Evolutionary conservation across 768 basidiomycete species (phyloP).

Genomic region (Cubamyces sp.): DNA sequence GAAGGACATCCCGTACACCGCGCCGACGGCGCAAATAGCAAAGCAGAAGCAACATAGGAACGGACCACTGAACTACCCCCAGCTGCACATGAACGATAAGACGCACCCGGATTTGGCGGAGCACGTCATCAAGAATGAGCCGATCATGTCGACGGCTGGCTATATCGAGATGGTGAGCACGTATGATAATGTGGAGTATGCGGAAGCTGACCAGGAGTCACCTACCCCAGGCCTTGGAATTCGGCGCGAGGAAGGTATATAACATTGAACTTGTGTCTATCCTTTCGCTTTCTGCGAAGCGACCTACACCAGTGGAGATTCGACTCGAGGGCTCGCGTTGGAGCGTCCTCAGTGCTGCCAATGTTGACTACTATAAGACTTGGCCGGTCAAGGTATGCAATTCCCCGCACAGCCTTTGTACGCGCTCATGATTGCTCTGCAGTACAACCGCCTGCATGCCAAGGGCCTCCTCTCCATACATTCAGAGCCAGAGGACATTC

Average conservation of each 20-base stretch:
- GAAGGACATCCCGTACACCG: slow-evolving; percentile 32
- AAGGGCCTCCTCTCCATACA: slow-evolving; percentile 10
- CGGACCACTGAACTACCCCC: slow-evolving; percentile 42
- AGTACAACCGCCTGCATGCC: slow-evolving; percentile 23
- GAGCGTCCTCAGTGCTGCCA: slow-evolving; percentile 34
- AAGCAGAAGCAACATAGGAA: slow-evolving; percentile 33
- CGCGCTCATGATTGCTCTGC: slow-evolving; percentile 24
- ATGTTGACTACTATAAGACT: slow-evolving; percentile 16
- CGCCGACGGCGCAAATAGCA: slow-evolving; percentile 20
- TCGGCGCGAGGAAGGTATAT: slow-evolving; percentile 36
- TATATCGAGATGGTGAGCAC: slow-evolving; percentile 44
- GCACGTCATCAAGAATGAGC: slow-evolving; percentile 48
- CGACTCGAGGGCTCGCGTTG: slow-evolving; percentile 30
- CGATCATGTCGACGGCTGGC: slow-evolving; percentile 52
- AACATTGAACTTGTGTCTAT: slow-evolving; percentile 35
- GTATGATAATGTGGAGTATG: slow-evolving; percentile 10
- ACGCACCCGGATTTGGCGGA: slow-evolving; percentile 47
- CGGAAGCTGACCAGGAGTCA: background rate
- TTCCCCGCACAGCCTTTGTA: slow-evolving; percentile 24
- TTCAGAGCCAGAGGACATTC: background rate
- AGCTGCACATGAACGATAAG: slow-evolving; percentile 41
- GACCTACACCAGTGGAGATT: slow-evolving; percentile 28
- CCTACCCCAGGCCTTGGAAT: slow-evolving; percentile 40
- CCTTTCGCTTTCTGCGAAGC: slow-evolving; percentile 32
- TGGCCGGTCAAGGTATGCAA: slow-evolving; percentile 19